Conservation (phyloP, 2,329 filamentous ascomycete species). For the Arthrobotrys megalospora region DNA sequence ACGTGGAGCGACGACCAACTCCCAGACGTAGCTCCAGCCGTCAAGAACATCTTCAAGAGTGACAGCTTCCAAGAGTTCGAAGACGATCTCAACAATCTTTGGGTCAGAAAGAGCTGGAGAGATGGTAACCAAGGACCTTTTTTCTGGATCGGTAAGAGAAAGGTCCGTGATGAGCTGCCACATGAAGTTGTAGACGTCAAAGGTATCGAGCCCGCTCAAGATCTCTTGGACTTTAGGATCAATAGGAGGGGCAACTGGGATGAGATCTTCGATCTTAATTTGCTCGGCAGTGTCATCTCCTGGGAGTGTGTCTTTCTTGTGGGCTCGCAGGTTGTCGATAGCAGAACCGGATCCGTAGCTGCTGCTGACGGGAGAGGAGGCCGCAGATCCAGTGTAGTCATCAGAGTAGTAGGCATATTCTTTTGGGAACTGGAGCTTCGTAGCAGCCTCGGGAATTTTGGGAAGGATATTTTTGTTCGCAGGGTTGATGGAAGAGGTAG, state of each 20-base stretch:
- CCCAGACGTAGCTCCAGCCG: slow-evolving; percentile 31
- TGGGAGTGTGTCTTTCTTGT: neutral
- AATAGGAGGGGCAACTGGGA: neutral
- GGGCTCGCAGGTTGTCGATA: neutral
- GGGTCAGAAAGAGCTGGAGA: slow-evolving; percentile 16
- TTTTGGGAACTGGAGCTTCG: neutral
- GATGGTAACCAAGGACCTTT: neutral
- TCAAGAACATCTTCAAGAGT: slow-evolving; percentile 12
- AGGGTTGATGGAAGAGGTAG: no score
- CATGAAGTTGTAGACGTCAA: slow-evolving; percentile 38
- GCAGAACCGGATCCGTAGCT: slow-evolving; percentile 24
- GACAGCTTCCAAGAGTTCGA: neutral
- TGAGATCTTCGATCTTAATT: neutral
- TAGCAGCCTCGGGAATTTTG: neutral
- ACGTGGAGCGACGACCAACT: slow-evolving; percentile 15
- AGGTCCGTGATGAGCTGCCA: slow-evolving; percentile 24
- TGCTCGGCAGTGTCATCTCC: neutral
- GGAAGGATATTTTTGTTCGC: neutral
- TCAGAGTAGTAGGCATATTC: neutral
- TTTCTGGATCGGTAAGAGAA: neutral
- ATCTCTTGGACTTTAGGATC: neutral
- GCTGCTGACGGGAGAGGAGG: neutral
- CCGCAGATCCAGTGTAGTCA: neutral
- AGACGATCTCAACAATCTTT: neutral
- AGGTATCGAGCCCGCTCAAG: slow-evolving; percentile 11